Evolutionary conservation across 108 stramenopile species (phyloP), one percentile per base, ranked within the genome.

Genomic region (Nitzschia putrida): DNA sequence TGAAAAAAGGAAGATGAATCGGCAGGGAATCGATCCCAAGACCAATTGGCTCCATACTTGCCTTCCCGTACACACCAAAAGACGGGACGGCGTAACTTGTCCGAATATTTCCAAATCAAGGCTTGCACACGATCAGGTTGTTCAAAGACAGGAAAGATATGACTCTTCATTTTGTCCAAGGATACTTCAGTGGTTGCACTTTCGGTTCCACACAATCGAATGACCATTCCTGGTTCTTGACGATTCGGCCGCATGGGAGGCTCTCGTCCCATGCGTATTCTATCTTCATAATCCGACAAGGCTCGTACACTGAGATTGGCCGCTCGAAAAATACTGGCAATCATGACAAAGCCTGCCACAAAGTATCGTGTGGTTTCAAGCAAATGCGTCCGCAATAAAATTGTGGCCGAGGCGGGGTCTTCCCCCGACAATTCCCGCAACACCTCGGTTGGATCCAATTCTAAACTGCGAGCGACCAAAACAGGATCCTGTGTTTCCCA

Each of bases 61-160:
- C 44, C 44, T 47, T 63, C 61, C 44, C 23, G 16, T 6, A 63
- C 61, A 47, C 61, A 63, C 61, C 61, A 63, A 63, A 21, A 63
- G 1, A 63, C 44, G 23, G 61, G 61, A 3, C 61, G 61, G 22
- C 40, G 42, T 24, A 63, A 22, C 22, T 47, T 18, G 18, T 63
- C 61, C 7, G 61, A 63, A 63, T 63, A 43, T 23, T 39, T 37
- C 61, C 61, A 63, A 6, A 63, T 43, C 23, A 63, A 63, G 23
- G 43, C 43, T 63, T 63, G 61, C 21, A 63, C 61, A 18, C 61
- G 61, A 45, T 63, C 61, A 2, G 61, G 61, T 24, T 63, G 42
- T 63, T 63, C 61, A 63, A 45, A 63, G 18, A 63, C 61, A n/a
- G 61, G 61, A 63, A 63, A 63, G 44, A 63, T 44, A 25, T 63